Evolutionary conservation across 371 early-diverging fungal species (phyloP).

Genomic region (Caulochytrium protostelioides): DNA sequence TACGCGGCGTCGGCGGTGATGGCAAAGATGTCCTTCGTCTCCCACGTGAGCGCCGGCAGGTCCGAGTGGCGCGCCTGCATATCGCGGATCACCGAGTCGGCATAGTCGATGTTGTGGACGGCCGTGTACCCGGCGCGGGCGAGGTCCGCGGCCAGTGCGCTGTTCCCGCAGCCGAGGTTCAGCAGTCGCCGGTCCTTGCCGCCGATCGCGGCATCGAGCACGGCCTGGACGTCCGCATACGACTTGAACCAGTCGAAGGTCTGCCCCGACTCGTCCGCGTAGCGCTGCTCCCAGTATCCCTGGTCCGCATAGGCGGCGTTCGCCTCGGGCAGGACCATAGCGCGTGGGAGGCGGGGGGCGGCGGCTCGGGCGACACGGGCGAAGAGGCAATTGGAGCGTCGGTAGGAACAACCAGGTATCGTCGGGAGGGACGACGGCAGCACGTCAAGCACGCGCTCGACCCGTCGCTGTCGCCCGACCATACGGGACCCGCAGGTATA

Average conservation of each 20-base stretch:
- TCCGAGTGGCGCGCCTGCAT: constrained; percentile 42
- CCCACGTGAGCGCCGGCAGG: constrained; percentile 41
- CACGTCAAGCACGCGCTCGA: no score
- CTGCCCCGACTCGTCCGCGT: constrained; percentile 13
- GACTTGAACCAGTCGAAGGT: constrained; percentile 76
- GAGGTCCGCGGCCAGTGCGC: constrained; percentile 21
- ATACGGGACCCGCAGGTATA: no score
- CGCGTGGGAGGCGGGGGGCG: no score
- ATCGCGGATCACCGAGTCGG: constrained; percentile 47
- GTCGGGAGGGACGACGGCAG: no score
- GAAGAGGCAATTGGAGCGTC: no score
- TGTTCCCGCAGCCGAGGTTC: constrained; percentile 32
- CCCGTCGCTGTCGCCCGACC: no score
- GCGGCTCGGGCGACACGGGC: no score
- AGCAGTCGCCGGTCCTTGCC: constrained; percentile 3
- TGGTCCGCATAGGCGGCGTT: constrained; percentile 21
- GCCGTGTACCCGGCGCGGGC: constrained; percentile 44
- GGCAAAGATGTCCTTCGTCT: constrained; percentile 56
- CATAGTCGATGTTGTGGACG: constrained; percentile 62
- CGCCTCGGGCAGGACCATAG: constrained; percentile 15
- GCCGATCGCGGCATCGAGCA: constrained; percentile 17
- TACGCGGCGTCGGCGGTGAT: constrained; percentile 23
- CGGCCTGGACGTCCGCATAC: constrained; percentile 42
- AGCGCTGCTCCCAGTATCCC: constrained; percentile 40
- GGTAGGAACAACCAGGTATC: no score